Evolutionary conservation across 768 basidiomycete genomes (phyloP), one percentile per base, ranked within the genome.

Genomic region (Mycena latifolia): DNA sequence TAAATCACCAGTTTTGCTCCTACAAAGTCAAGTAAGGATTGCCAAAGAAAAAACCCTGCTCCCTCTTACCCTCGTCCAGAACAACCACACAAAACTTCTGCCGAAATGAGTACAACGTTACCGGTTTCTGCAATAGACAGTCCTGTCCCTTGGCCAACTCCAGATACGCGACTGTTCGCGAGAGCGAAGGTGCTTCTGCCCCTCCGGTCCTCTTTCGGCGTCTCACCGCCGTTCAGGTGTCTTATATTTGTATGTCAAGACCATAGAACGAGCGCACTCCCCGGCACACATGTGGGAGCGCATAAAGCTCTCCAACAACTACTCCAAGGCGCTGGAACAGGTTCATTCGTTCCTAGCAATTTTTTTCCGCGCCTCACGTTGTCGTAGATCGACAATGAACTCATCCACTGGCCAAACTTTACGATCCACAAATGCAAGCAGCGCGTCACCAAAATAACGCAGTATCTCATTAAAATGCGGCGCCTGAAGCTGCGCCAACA

Each of bases 391-490:
- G 98, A 99, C 83, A 86, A 85, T 57, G 95, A 99, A 75, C 86
- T 99, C 65, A 86, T 95, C n/a, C 95, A 98, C 77, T 99, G 98
- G 98, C 97, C 98, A 5, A 96, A 96, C 73, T 99, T 97, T 78
- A 90, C 89, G 33, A 92, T 96, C 58, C 98, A 98, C 83, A 99
- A 98, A 81, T 99, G 98, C 88, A 99, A 99, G 84, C 98, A 99
- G 80, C 89, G 98, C 48, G 86, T 98, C 31, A 99, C 98, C 14
- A 99, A 99, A 83, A 98, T 99, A 72, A 99, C 97, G 0, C 98
- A 99, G 77, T 99, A 98, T 75, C 88, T 99, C 69, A 98, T 99
- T 78, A 96, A 98, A 84, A 98, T 99, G 96, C 88, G 97, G 64
- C 89, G 93, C 46, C 79, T 97, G 66, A 93, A 93, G 71, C 83